Conservation (phyloP, 495 filamentous ascomycete genomes). For the Penicillium verhagenii region DNA sequence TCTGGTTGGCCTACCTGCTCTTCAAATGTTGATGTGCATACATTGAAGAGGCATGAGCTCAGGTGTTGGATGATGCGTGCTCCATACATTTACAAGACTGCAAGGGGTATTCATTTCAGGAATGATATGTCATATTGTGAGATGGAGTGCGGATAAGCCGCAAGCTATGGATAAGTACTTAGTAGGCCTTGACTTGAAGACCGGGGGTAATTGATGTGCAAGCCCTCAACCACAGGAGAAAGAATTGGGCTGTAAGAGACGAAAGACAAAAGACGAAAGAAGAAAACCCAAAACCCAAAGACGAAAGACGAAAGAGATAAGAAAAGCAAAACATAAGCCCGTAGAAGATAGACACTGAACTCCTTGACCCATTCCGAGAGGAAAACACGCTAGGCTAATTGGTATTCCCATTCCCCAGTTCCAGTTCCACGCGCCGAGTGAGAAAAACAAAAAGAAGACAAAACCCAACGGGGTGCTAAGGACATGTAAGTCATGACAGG, state of each 20-base stretch:
- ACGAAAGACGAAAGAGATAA: neutral
- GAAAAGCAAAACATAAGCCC: neutral
- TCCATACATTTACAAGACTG: too few relatives aligned
- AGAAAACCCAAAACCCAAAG: too few relatives aligned
- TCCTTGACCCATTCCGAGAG: neutral
- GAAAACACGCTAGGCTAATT: neutral
- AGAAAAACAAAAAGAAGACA: neutral
- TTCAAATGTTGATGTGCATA: too few relatives aligned
- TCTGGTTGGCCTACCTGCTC: too few relatives aligned
- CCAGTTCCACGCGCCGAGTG: neutral
- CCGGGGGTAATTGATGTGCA: neutral
- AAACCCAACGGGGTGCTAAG: constrained; percentile 8
- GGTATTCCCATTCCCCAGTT: neutral
- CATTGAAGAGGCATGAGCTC: too few relatives aligned
- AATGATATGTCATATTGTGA: neutral
- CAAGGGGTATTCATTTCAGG: neutral
- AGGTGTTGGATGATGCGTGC: too few relatives aligned
- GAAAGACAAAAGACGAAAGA: neutral
- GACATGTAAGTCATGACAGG: constrained; percentile 10
- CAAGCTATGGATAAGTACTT: neutral
- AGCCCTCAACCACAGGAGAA: neutral
- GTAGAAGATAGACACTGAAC: neutral
- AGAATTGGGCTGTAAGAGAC: neutral
- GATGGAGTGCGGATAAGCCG: neutral
- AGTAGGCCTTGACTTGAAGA: neutral